Conservation (phyloP, 768 basidiomycete species). For the Termitomyces bulborhizus region DNA sequence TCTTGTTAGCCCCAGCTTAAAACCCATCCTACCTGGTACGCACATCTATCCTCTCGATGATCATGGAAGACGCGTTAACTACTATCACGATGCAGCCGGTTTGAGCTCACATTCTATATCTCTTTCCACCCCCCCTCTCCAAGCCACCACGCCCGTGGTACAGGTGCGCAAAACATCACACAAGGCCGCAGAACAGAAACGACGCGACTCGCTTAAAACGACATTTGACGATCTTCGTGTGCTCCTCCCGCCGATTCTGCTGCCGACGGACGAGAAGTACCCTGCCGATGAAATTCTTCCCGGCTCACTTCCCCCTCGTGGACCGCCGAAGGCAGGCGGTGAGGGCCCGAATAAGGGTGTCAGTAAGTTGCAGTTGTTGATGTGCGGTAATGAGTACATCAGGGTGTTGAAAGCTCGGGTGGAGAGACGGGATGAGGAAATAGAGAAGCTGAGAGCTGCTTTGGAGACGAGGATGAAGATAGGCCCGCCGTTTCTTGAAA, state of each 20-base stretch:
- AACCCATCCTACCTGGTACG: constrained; percentile 69
- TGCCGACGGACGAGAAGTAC: constrained; percentile 68
- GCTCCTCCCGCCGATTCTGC: constrained; percentile 83
- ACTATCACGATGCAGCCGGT: constrained; percentile 14
- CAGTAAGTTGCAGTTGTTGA: constrained; percentile 86
- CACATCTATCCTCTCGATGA: constrained; percentile 1
- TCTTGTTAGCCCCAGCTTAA: constrained; percentile 50
- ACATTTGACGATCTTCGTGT: constrained; percentile 82
- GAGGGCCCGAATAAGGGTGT: constrained; percentile 96
- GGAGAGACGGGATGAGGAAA: constrained; percentile 76
- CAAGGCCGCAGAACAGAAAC: constrained; percentile 96
- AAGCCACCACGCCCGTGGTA: constrained; percentile 17
- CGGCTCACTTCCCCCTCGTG: constrained; percentile 84
- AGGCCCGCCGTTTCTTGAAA: constrained; percentile 21
- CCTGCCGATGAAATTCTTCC: constrained; percentile 74
- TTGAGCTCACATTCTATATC: constrained; percentile 11
- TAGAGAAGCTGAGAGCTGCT: constrained; percentile 59
- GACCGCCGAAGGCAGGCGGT: constrained; percentile 76
- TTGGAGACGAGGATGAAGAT: constrained; percentile 50
- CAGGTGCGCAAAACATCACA: constrained; percentile 74
- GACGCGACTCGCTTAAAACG: constrained; percentile 92
- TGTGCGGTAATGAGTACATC: constrained; percentile 89
- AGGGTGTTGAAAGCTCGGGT: constrained; percentile 69
- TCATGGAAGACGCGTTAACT: not conserved
- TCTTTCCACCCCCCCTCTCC: constrained; percentile 1